These are phyloP conservation scores for Cytospora paraplurivora DNA, from an alignment of 2,329 filamentous ascomycete species.

Conservation along the genomic window DNA sequence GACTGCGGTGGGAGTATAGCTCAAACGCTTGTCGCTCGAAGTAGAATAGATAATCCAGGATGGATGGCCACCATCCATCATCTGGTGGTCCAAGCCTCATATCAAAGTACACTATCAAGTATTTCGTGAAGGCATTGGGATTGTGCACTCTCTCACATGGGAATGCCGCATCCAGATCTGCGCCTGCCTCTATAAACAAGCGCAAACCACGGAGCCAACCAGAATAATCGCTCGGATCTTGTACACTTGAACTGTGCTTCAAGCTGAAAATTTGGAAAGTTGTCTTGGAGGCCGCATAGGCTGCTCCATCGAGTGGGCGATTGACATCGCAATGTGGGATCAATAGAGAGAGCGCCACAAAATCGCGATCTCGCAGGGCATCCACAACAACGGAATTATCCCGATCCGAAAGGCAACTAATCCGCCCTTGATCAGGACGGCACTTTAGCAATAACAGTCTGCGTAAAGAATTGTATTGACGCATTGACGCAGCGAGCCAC, in stretches of 20 bases:
- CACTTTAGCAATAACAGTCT: background rate
- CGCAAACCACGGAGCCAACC: background rate
- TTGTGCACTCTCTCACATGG: too few relatives aligned
- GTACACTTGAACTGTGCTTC: background rate
- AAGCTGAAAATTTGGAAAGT: background rate
- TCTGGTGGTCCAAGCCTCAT: too few relatives aligned
- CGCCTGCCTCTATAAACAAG: background rate
- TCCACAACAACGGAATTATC: background rate
- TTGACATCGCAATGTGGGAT: slow-evolving; percentile 8
- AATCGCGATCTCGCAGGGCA: background rate
- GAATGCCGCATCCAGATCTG: background rate
- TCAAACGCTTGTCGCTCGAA: background rate
- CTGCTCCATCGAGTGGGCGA: too few relatives aligned
- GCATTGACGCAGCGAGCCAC: background rate
- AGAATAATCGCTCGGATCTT: background rate
- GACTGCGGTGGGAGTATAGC: fast-evolving
- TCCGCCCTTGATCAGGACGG: slow-evolving; percentile 1
- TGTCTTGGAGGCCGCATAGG: too few relatives aligned
- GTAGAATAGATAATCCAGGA: slow-evolving; percentile 4
- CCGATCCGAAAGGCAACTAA: too few relatives aligned
- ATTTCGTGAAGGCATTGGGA: too few relatives aligned
- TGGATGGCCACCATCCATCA: background rate
- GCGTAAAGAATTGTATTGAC: too few relatives aligned
- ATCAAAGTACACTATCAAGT: too few relatives aligned
- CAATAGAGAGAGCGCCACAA: too few relatives aligned